Conservation (phyloP, 2,329 filamentous ascomycete species). For the Grosmannia serpens region DNA sequence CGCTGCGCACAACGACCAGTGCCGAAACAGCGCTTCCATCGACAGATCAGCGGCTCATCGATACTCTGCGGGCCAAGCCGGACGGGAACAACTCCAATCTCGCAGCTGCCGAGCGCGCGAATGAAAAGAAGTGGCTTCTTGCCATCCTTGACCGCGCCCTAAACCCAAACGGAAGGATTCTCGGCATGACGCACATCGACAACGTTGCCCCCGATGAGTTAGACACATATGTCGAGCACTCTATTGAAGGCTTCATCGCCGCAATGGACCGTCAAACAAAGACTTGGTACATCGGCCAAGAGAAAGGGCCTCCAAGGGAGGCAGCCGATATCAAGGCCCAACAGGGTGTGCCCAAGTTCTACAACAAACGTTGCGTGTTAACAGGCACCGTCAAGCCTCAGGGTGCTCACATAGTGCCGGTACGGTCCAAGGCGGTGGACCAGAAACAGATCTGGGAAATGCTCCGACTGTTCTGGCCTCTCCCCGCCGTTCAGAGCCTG, state of each 20-base stretch:
- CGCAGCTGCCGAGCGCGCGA: neutral
- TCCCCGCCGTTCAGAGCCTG: neutral
- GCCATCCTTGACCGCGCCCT: neutral
- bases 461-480: neutral
- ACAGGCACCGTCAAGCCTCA: neutral
- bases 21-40: too few relatives aligned
- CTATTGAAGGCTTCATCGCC: neutral
- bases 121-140: neutral
- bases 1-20: too few relatives aligned
- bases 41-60: too few relatives aligned
- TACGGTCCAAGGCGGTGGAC: neutral
- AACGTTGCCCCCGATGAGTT: neutral
- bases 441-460: neutral
- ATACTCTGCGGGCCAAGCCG: too few relatives aligned
- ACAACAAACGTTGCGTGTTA: neutral
- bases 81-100: too few relatives aligned
- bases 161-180: neutral
- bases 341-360: neutral
- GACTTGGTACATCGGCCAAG: neutral
- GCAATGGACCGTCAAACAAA: neutral
- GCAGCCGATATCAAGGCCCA: neutral
- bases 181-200: neutral
- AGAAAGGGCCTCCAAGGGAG: neutral
- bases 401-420: neutral
- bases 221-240: neutral